A percentile compares a stretch with the other conserved stretches of the same genome.
Conservation (phyloP, 176 grass and related monocot species). For the Sorghum bicolor region DNA sequence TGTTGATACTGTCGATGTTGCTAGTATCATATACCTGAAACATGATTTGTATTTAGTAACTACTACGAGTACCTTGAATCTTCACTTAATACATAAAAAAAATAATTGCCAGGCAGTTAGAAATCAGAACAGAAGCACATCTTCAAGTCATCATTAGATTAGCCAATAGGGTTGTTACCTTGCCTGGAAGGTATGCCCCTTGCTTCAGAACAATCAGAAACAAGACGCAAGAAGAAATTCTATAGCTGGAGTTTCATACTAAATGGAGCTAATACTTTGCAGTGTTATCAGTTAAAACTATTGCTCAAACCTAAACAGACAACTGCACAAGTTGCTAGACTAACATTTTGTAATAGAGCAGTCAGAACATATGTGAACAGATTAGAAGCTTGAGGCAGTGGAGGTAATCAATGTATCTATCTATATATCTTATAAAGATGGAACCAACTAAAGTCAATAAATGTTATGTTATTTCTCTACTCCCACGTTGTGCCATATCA, state of each 20-base stretch:
- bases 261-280: neutral
- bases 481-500: too few species aligned
- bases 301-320: neutral
- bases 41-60: constrained; percentile 19
- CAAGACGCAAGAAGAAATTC: neutral
- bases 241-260: neutral
- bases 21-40: constrained; percentile 91
- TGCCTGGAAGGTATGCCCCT: neutral
- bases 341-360: neutral
- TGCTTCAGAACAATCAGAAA: constrained; percentile 2
- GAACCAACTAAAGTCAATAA: too few species aligned
- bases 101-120: neutral
- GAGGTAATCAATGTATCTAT: neutral
- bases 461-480: too few species aligned
- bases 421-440: too few species aligned
- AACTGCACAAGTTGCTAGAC: neutral
- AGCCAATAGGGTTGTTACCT: neutral
- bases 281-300: neutral
- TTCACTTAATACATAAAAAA: constrained; percentile 4
- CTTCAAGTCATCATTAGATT: constrained; percentile 1
- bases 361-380: neutral
- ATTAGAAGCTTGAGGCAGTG: neutral
- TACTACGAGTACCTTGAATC: constrained; percentile 13
- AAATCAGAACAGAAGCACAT: neutral
- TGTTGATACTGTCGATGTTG: constrained; percentile 78